Base-by-base conservation (phyloP, 495 filamentous ascomycete genomes). In the Pyronema domesticum region DNA sequence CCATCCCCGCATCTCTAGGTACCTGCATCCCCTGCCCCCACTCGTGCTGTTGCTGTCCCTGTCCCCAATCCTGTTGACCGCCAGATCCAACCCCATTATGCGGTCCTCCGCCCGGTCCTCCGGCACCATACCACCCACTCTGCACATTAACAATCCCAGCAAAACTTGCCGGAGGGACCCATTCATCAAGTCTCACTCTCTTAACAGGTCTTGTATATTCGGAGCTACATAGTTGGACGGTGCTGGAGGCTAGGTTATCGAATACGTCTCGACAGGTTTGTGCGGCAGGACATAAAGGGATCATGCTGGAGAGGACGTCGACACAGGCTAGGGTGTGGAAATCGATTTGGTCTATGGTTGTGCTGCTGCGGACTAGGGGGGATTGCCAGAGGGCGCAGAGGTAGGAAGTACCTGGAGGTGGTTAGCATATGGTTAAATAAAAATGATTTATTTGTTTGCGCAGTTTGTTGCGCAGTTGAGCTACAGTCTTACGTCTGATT, bases 271-370 rank as follows among this genome's bases (percentile, higher is more conserved):
- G 10, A 66, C 72, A 54, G 37, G 68, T 68, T 14, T 74, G 71
- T 7, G 74, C 72, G 0, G 73, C 74, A 0, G 71, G 67, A 8
- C 73, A 71, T 18, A 68, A 70, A 54, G 70, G 69, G 37, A 70
- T 70, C 63, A 76, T 75, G 39, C 72, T 72, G 40, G 72, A 71
- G 15, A 76, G 62, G 10, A 76, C 58, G 1, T 74, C 71, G 13
- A 75, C 65, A 14, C 73, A 70, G 0, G 72, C 70, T 44, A 73
- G 66, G 33, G 69, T 75, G 44, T 63, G 68, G 18, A 68, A 68
- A 19, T 72, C 72, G 59, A 75, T 74, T 51, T 62, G 68, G 48
- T 70, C 68, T 19, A 73, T 70, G 5, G 72, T 70, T 0, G 73
- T 71, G 33, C 69, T 63, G 65, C 71, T 71, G 1, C 69, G 62